Evolutionary conservation across 148 eudicot genomes (phyloP), one percentile per base, ranked within the genome.

Genomic region (Dysphania ambrosioides): DNA sequence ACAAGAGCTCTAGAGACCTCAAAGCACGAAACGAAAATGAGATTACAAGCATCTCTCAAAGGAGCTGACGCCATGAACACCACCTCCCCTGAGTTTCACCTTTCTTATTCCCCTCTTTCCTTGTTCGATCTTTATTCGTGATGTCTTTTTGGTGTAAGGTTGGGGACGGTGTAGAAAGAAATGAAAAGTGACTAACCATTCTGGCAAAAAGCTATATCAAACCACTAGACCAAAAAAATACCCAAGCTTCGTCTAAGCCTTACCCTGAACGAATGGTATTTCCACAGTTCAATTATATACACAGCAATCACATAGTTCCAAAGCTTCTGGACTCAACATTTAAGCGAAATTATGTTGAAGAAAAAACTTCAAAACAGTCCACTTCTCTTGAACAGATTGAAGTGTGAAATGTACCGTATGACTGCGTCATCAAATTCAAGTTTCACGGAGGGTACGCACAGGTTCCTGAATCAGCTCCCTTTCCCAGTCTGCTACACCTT

Each of bases 391-490:
- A 41, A 32, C 30, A 68, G 11, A 68, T 18, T n/a, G 2, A 29
- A 41, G 47, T 9, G 29, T 24, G 23, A 70, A 35, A n/a, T 36
- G 61, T 74, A 70, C 44, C 27, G 5, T 21, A 13, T 18, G 26
- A 64, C 1, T 35, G 34, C 3, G 24, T 82, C n/a, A 15, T 42
- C 47, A 8, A 15, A 15, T 42, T 42, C 83, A 93, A 74, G 89
- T 82, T 68, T 85, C 86, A 70, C 91, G 92, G 57, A 89, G 90
- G 79, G 91, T 81, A 31, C 86, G 90, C 23, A 91, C 90, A 62
- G 90, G 87, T 58, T 93, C 95, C 77, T 93, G 90, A 73, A 91
- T 88, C 70, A 91, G 82, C 78, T 91, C 85, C 77, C 97, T 83
- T 69, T 93, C 98, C 97, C 93, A 91, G 41, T 86, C 91, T 32